These are phyloP conservation scores for Globisporangium carolinianum DNA, from an alignment of 352 stramenopile species.

Conservation along the genomic window DNA sequence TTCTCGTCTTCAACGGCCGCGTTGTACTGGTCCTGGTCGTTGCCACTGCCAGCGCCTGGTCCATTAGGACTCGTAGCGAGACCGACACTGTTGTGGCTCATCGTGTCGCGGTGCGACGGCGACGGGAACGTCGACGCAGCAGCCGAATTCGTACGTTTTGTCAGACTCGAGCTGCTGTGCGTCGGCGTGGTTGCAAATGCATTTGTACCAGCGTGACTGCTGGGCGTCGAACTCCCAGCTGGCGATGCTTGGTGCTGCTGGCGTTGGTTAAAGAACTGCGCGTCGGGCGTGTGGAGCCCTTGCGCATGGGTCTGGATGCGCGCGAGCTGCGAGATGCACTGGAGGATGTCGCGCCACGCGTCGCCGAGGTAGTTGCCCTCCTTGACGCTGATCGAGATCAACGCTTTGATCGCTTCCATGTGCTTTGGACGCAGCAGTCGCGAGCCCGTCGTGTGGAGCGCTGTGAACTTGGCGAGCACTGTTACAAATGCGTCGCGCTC, in stretches of 20 bases:
- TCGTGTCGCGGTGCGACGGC: constrained; percentile 43
- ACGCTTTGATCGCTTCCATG: constrained; percentile 95
- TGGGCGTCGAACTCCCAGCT: constrained; percentile 19
- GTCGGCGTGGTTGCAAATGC: constrained; percentile 12
- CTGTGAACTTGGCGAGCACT: constrained; percentile 95
- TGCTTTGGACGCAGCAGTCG: constrained; percentile 95
- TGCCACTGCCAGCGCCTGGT: constrained; percentile 3
- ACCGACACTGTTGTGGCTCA: constrained; percentile 9
- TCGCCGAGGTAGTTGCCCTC: constrained; percentile 97
- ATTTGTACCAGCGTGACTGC: neutral
- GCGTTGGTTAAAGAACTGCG: constrained; percentile 73
- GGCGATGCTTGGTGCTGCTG: constrained; percentile 24
- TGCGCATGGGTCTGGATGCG: constrained; percentile 94
- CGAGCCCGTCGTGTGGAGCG: constrained; percentile 89
- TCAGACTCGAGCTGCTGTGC: constrained; percentile 15
- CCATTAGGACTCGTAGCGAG: neutral
- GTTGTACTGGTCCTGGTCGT: constrained; percentile 51
- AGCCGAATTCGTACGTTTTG: constrained; percentile 9
- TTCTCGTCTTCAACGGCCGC: constrained; percentile 82
- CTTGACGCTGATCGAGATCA: constrained; percentile 96
- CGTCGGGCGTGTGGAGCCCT: constrained; percentile 61
- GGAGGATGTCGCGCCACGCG: constrained; percentile 94
- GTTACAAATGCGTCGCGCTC: constrained; percentile 96
- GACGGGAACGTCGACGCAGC: constrained; percentile 30
- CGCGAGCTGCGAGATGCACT: constrained; percentile 97